These are phyloP conservation scores for Microdochium paspali DNA, from an alignment of 2,329 filamentous ascomycete genomes.

Conservation along the genomic window DNA sequence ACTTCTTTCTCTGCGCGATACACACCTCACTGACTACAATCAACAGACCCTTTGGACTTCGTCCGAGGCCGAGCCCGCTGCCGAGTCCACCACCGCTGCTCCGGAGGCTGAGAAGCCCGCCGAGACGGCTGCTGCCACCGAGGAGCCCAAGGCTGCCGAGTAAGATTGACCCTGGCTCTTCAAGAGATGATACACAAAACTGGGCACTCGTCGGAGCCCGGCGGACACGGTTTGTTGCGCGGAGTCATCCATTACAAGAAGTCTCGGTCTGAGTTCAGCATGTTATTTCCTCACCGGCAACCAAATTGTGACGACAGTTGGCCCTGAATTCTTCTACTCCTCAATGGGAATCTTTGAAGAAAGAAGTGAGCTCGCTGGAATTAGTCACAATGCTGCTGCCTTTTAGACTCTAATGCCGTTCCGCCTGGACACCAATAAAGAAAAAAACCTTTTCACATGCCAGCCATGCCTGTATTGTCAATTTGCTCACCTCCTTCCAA, in stretches of 20 bases:
- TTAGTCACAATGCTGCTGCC: constrained; percentile 35
- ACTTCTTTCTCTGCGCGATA: background rate
- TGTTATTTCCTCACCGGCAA: constrained; percentile 41
- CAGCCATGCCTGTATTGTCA: background rate
- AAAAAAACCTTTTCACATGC: background rate
- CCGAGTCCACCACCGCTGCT: constrained; percentile 41
- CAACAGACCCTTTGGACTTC: constrained; percentile 95
- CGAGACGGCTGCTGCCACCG: constrained; percentile 38
- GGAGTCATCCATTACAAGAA: constrained; percentile 51
- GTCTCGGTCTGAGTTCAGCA: constrained; percentile 29
- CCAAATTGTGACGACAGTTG: constrained; percentile 24
- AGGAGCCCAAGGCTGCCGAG: constrained; percentile 63
- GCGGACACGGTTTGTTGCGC: constrained; percentile 47
- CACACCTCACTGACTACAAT: constrained; percentile 17
- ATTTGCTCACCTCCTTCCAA: background rate
- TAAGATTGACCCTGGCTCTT: constrained; percentile 33
- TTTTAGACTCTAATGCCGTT: constrained; percentile 47
- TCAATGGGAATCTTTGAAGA: constrained; percentile 23
- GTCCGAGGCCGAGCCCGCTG: constrained; percentile 78
- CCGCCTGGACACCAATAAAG: constrained; percentile 43
- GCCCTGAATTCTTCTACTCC: constrained; percentile 18
- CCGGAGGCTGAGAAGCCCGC: constrained; percentile 49
- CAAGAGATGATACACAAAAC: constrained; percentile 29
- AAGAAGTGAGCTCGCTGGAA: constrained; percentile 41
- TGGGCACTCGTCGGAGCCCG: constrained; percentile 34